Base-by-base conservation (phyloP, 1,139 yeast species). In the Pichia kudriavzevii region DNA sequence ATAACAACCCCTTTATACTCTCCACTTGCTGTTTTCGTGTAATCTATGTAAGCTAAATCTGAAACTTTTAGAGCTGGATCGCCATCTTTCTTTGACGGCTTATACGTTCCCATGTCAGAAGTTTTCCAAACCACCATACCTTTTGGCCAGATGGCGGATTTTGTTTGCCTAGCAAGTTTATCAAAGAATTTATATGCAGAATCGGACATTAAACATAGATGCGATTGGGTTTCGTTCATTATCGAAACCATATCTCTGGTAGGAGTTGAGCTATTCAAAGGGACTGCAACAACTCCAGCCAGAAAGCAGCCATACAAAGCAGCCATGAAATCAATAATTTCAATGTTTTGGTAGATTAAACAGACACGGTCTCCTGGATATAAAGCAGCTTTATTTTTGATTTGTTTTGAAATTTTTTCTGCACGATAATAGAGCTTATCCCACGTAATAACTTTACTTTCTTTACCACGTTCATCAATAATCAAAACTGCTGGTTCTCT, bases 241-340 rank as follows among this genome's bases (percentile, higher is more conserved):
- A 88, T 81, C 41, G 75, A 79, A 15, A 77, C 66, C 35, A 84
- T 76, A 46, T 85, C 95, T 35, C 64, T 64, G 28, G 80, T 75
- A 11, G 74, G 67, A 2, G 61, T 53, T 35, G 81, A 81, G 34
- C 87, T 80, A 35, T 83, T 82, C 29, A 87, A 75, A 0, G 98
- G 98, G 9, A 93, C 93, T 0, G 97, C 97, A 1, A 93, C 88
- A 26, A 85, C 83, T 1, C 95, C 95, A 0, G 96, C 94, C 44
- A 91, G 64, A 49, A 91, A 85, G 54, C 97, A 88, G 3, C 96
- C 98, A 53, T 85, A 71, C 13, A 93, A 58, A 0, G 97, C 94
- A 2, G 83, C 74, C 0, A 83, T 74, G 54, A 88, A 88, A 47
- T 91, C 97, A 13, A 82, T 69, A 1, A 85, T 77, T 56, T 93